Evolutionary conservation across 192 early-diverging fungal genomes (phyloP).

Genomic region (Entophlyctis helioformis): DNA sequence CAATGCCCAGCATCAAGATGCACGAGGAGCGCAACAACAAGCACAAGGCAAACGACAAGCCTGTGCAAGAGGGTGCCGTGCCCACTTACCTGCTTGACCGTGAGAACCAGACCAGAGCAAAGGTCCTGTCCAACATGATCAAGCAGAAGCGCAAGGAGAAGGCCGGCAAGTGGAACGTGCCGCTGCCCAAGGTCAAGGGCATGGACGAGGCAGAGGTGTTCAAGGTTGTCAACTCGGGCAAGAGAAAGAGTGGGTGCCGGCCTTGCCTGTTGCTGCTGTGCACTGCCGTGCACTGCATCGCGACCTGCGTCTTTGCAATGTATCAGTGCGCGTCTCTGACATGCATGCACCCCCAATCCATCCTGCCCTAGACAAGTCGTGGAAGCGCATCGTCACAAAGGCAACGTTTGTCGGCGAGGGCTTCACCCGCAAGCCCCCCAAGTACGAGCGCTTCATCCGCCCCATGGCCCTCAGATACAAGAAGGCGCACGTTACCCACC

Average conservation of each 20-base stretch:
- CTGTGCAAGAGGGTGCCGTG: slow-evolving; percentile 89
- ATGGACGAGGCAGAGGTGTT: slow-evolving; percentile 99
- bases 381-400: slow-evolving; percentile 99
- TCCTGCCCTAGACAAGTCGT: slow-evolving; percentile 65
- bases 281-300: background rate
- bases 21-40: slow-evolving; percentile 96
- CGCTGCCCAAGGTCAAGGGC: slow-evolving; percentile 94
- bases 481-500: slow-evolving; percentile 98
- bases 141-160: slow-evolving; percentile 99
- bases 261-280: background rate
- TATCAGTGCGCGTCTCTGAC: too few relatives aligned
- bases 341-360: too few relatives aligned
- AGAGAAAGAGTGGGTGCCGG: slow-evolving; percentile 51
- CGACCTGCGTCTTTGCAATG: too few relatives aligned
- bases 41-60: slow-evolving; percentile 76
- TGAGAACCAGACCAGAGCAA: slow-evolving; percentile 92
- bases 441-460: slow-evolving; percentile 97
- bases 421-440: slow-evolving; percentile 98
- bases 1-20: slow-evolving; percentile 90
- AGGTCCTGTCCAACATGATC: slow-evolving; percentile 97
- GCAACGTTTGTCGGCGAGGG: slow-evolving; percentile 98
- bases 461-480: slow-evolving; percentile 97
- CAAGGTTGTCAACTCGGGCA: slow-evolving; percentile 92
- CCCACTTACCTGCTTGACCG: slow-evolving; percentile 96
- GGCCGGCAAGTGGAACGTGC: slow-evolving; percentile 93